Conservation (phyloP, 257 asterid species). For the Solanum paucissectum region DNA sequence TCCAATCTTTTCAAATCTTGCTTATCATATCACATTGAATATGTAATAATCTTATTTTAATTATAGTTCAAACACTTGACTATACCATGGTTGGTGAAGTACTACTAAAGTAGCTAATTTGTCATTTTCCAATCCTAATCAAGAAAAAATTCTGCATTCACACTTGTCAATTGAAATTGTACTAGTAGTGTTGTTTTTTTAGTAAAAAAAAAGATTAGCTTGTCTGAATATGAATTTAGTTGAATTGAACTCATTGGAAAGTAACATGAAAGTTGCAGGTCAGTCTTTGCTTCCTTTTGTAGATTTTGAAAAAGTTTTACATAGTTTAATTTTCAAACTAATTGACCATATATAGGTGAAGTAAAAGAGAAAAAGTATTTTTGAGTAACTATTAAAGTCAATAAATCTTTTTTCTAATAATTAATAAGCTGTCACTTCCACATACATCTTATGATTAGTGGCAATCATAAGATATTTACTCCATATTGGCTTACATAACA, state of each 20-base stretch:
- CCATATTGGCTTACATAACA: too few species aligned
- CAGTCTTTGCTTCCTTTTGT: background rate
- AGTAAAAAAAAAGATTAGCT: background rate
- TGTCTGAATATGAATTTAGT: background rate
- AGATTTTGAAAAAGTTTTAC: background rate
- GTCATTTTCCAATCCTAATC: background rate
- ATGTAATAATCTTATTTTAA: background rate
- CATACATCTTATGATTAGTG: background rate
- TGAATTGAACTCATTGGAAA: background rate
- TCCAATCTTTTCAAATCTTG: too few species aligned
- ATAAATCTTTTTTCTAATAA: background rate
- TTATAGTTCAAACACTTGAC: background rate
- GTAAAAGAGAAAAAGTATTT: too few species aligned
- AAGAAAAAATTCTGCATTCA: background rate
- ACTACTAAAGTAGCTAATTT: background rate
- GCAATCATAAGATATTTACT: background rate
- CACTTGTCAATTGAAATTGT: background rate
- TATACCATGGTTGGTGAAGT: background rate
- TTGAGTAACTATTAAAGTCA: background rate
- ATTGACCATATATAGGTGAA: too few species aligned
- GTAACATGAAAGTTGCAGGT: background rate
- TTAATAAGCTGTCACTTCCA: background rate
- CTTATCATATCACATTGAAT: too few species aligned
- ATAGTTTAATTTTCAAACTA: background rate
- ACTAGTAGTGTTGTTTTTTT: background rate